A percentile compares a stretch with the other conserved stretches of the same genome.
Conservation (phyloP, 768 basidiomycete species). For the Brasilioporus rufonigricans region DNA sequence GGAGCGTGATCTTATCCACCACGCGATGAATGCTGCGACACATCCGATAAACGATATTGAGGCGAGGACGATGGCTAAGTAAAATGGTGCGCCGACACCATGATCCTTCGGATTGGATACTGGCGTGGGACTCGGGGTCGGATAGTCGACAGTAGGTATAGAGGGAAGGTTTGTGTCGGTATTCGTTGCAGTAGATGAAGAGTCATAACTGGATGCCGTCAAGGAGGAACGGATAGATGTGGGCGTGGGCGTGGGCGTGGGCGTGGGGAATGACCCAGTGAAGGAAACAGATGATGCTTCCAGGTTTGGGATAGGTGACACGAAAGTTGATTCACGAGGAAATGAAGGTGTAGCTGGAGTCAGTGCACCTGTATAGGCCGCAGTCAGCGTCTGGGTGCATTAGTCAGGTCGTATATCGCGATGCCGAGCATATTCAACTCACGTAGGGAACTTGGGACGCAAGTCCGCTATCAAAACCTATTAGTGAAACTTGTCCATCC, state of each 20-base stretch:
- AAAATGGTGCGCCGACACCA: conserved; percentile 40
- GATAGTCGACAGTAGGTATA: conserved; percentile 22
- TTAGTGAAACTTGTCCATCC: conserved; percentile 27
- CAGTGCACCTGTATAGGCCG: not conserved
- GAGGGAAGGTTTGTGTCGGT: conserved; percentile 23
- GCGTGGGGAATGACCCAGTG: conserved; percentile 1
- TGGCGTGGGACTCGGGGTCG: conserved; percentile 25
- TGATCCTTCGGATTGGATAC: conserved; percentile 19
- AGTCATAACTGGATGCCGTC: conserved; percentile 3
- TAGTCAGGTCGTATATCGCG: not conserved
- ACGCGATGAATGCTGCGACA: conserved; percentile 46
- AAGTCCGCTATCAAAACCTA: conserved; percentile 15
- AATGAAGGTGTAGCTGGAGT: not conserved
- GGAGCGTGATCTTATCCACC: conserved; percentile 43
- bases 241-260: not conserved
- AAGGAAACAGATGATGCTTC: conserved; percentile 18
- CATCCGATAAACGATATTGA: conserved; percentile 44
- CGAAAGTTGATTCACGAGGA: not conserved
- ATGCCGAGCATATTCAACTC: not conserved
- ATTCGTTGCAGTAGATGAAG: conserved; percentile 7
- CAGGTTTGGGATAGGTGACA: conserved; percentile 15
- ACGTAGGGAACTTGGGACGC: conserved; percentile 4
- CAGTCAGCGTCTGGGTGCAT: conserved; percentile 7
- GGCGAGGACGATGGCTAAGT: conserved; percentile 50
- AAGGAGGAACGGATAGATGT: not conserved